phyloP scores from a whole-genome alignment of 164 flowering plant species.

The Tetracentron sinense region DNA sequence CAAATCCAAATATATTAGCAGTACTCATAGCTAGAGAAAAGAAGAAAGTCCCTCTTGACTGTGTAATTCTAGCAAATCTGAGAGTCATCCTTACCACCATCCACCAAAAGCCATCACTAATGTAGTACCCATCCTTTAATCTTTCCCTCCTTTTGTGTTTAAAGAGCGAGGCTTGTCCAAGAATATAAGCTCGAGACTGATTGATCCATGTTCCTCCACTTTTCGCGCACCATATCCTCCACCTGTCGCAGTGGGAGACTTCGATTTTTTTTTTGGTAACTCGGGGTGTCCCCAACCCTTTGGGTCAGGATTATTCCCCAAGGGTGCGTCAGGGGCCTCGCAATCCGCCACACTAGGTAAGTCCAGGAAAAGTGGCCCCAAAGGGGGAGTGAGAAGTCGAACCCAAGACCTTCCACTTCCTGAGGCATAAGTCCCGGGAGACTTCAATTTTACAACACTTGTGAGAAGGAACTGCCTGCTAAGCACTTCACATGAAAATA shows the following conservation, averaged over 20 bases:
- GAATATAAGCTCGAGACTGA: slow-evolving; percentile 10
- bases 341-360: too few species aligned
- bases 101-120: slow-evolving; percentile 2
- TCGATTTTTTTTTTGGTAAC: too few species aligned
- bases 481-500: slow-evolving; percentile 4
- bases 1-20: slow-evolving; percentile 26
- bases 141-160: background rate
- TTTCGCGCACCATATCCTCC: slow-evolving; percentile 8
- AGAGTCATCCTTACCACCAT: slow-evolving; percentile 11
- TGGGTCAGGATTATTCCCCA: too few species aligned
- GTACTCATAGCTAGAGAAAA: slow-evolving; percentile 10
- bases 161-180: slow-evolving; percentile 3
- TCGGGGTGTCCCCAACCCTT: too few species aligned
- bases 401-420: too few species aligned
- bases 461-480: background rate
- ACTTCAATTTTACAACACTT: slow-evolving; percentile 1
- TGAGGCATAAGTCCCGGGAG: too few species aligned
- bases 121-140: background rate
- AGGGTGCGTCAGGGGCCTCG: too few species aligned
- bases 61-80: background rate
- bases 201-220: slow-evolving; percentile 16
- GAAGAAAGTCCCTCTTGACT: background rate
- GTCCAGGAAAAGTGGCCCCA: too few species aligned
- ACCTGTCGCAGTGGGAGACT: slow-evolving; percentile 9
- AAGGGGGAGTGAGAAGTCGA: too few species aligned